These are phyloP conservation scores for Rhizophora apiculata DNA, from an alignment of 345 rosid species.

Conservation along the genomic window DNA sequence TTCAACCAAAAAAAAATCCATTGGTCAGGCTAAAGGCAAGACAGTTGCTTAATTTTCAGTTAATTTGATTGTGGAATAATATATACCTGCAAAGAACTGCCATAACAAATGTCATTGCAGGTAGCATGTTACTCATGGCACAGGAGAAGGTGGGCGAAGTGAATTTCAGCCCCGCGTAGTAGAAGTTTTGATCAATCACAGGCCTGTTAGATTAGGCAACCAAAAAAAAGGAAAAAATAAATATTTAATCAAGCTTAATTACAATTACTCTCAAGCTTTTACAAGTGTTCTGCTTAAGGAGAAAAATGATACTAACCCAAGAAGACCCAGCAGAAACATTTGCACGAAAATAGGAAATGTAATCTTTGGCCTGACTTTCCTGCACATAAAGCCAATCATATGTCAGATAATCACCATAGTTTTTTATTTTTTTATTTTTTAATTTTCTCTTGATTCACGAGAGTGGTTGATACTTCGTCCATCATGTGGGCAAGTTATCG, in stretches of 20 bases:
- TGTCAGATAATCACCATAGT: background rate
- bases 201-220: slow-evolving; percentile 15
- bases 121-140: slow-evolving; percentile 28
- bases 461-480: background rate
- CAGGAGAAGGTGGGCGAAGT: slow-evolving; percentile 26
- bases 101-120: slow-evolving; percentile 30
- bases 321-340: slow-evolving; percentile 22
- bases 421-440: background rate
- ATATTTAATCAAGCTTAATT: no score
- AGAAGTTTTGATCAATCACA: slow-evolving; percentile 29
- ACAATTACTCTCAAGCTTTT: no score
- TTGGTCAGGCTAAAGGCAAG: background rate
- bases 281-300: background rate
- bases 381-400: background rate
- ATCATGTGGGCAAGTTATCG: background rate
- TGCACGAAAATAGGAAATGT: slow-evolving; percentile 23
- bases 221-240: no score
- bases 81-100: slow-evolving; percentile 25
- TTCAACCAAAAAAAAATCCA: background rate
- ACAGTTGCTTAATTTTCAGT: background rate
- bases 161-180: slow-evolving; percentile 26
- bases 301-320: slow-evolving; percentile 14
- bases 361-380: slow-evolving; percentile 26
- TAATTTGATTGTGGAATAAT: background rate
- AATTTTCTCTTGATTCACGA: background rate